phyloP scores from a whole-genome alignment of 345 rosid genomes.

The Eucalyptus caleyi region DNA sequence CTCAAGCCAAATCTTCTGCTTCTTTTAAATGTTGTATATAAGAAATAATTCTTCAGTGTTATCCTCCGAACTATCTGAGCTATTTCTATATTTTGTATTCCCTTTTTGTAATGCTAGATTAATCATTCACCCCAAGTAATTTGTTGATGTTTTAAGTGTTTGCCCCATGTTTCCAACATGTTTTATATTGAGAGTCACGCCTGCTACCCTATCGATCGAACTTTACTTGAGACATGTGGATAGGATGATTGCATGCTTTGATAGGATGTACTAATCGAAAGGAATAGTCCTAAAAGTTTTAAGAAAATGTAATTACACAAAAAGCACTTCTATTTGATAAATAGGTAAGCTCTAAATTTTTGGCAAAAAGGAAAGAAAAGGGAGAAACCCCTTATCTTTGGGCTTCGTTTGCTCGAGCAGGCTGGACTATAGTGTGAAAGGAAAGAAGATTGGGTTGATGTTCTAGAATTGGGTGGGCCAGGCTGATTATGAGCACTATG shows the following conservation, averaged over 20 bases:
- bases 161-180: fast-evolving
- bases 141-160: neutral
- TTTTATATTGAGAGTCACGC: neutral
- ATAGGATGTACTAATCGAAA: too few species aligned
- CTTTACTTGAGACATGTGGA: neutral
- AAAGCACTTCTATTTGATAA: neutral
- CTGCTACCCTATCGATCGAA: neutral
- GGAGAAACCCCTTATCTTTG: neutral
- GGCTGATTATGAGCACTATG: neutral
- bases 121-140: neutral
- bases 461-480: neutral
- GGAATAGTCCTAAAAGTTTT: too few species aligned
- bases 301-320: neutral
- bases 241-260: neutral
- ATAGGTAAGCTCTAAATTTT: neutral
- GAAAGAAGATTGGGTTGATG: neutral
- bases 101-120: neutral
- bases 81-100: too few species aligned
- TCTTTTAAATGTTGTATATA: too few species aligned
- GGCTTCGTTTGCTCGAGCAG: neutral
- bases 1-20: too few species aligned
- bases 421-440: neutral
- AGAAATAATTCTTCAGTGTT: too few species aligned
- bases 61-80: too few species aligned
- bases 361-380: neutral